Evolutionary conservation across 2,329 filamentous ascomycete genomes (phyloP).

Genomic region (Monosporascus ibericus): DNA sequence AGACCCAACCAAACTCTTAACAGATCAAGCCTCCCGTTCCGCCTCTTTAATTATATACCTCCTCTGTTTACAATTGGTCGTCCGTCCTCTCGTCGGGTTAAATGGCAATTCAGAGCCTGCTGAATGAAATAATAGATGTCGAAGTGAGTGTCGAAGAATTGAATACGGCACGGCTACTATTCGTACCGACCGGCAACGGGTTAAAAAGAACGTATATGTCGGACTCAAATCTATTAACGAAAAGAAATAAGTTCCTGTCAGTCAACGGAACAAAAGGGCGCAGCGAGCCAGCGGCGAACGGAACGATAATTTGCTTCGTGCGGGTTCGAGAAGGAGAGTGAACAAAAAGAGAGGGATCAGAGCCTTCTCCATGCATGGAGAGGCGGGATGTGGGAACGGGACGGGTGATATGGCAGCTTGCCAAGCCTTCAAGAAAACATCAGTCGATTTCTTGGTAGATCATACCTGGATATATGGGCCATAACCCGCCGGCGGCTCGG

Average conservation of each 20-base stretch:
- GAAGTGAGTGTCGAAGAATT: conserved; percentile 23
- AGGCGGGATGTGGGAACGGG: conserved; percentile 24
- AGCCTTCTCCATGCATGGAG: conserved; percentile 6
- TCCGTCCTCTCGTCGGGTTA: conserved; percentile 11
- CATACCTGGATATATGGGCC: conserved; percentile 36
- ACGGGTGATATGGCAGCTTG: conserved; percentile 21
- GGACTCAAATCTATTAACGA: conserved; percentile 28
- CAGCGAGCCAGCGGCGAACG: conserved; percentile 20
- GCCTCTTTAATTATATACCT: background rate
- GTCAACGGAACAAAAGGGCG: conserved; percentile 26
- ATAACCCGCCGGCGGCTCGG: conserved; percentile 23
- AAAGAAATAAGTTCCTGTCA: conserved; percentile 24
- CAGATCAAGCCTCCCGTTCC: background rate
- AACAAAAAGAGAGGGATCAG: background rate
- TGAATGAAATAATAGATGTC: conserved; percentile 37
- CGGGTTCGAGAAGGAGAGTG: background rate
- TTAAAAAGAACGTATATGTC: conserved; percentile 16
- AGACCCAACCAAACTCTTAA: conserved; percentile 4
- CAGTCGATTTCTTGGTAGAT: conserved; percentile 34
- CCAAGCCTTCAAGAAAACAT: conserved; percentile 29
- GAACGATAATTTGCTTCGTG: conserved; percentile 3
- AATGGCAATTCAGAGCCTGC: conserved; percentile 45
- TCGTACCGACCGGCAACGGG: conserved; percentile 1
- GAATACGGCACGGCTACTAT: conserved; percentile 11
- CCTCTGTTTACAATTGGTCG: background rate